Evolutionary conservation across 1,284 basidiomycete genomes (phyloP).

Genomic region (Flammula alnicola): DNA sequence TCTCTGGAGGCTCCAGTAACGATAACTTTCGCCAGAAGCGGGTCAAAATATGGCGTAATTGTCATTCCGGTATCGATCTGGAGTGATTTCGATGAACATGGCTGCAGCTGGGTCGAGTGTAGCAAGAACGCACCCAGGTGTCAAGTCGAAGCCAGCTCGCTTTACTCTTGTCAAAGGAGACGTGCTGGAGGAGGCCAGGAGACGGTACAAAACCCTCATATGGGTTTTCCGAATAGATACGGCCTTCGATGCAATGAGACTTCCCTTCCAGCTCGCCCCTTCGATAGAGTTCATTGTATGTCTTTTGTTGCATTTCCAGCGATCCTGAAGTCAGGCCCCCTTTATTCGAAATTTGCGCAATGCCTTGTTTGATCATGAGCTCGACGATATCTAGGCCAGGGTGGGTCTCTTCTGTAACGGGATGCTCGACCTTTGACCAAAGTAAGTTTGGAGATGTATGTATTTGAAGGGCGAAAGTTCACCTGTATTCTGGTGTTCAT

Average conservation of each 20-base stretch:
- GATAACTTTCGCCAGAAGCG: constrained; percentile 60
- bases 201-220: constrained; percentile 60
- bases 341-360: constrained; percentile 36
- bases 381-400: constrained; percentile 67
- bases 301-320: constrained; percentile 38
- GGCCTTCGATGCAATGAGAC: constrained; percentile 62
- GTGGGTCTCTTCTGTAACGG: constrained; percentile 65
- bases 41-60: constrained; percentile 62
- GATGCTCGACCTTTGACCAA: constrained; percentile 63
- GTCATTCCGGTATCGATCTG: constrained; percentile 57
- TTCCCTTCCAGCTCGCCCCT: constrained; percentile 9
- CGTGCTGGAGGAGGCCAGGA: constrained; percentile 65
- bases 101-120: not conserved
- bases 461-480: constrained; percentile 13
- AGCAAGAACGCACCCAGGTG: constrained; percentile 48
- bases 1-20: constrained; percentile 46
- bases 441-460: not conserved
- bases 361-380: constrained; percentile 65
- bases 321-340: constrained; percentile 15
- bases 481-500: constrained; percentile 77
- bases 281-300: constrained; percentile 32
- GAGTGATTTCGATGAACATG: not conserved
- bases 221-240: constrained; percentile 73
- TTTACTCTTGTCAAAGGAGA: constrained; percentile 42
- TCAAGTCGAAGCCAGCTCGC: constrained; percentile 58